Conservation (phyloP, 2,329 filamentous ascomycete genomes). For the Blastomyces silverae region DNA sequence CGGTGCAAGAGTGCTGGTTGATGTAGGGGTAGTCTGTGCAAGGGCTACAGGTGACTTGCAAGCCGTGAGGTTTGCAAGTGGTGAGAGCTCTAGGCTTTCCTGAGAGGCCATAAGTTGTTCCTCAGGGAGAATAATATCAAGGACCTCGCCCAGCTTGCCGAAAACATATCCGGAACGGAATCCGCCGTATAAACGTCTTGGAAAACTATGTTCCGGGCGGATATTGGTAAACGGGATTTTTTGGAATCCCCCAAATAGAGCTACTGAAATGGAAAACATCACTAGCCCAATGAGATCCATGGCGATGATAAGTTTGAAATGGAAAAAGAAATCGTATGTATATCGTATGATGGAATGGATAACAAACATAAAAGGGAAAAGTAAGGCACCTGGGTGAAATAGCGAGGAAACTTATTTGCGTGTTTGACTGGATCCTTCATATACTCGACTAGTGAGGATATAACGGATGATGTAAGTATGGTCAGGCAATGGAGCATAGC, state of each 20-base stretch:
- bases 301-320: neutral
- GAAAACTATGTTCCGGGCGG: conserved; percentile 12
- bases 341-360: neutral
- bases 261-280: conserved; percentile 21
- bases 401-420: neutral
- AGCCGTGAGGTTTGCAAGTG: neutral
- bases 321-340: neutral
- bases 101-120: neutral
- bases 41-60: neutral
- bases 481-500: neutral
- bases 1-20: neutral
- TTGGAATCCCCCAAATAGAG: conserved; percentile 22
- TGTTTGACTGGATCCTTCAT: neutral
- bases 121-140: neutral
- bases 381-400: neutral
- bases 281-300: conserved; percentile 23
- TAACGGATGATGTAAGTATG: neutral
- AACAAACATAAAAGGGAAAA: neutral
- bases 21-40: neutral
- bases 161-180: conserved; percentile 15
- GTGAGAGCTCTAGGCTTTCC: neutral
- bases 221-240: conserved; percentile 14
- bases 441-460: neutral
- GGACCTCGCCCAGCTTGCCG: conserved; percentile 4
- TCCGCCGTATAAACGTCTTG: conserved; percentile 15